phyloP scores from a whole-genome alignment of 805 yeast genomes.

The Debaryomyces castellii region DNA sequence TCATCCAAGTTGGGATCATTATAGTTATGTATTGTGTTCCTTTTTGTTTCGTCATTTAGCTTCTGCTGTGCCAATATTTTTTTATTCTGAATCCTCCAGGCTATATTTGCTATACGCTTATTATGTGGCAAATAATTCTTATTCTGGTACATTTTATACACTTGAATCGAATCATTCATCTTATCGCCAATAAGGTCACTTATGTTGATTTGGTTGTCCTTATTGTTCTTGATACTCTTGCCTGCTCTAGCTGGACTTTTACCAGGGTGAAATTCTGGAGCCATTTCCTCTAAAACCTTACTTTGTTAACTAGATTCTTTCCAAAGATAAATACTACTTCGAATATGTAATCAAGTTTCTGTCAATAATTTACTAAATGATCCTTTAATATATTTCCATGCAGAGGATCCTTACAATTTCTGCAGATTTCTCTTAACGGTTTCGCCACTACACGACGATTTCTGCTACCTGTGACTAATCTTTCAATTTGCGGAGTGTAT shows the following conservation, averaged over 20 bases:
- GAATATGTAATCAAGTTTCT: neutral
- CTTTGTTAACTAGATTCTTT: neutral
- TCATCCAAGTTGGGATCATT: constrained; percentile 35
- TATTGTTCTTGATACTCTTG: neutral
- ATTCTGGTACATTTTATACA: constrained; percentile 42
- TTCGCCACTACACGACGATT: neutral
- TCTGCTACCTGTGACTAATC: neutral
- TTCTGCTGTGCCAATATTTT: constrained; percentile 19
- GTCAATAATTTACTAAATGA: neutral
- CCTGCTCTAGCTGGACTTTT: neutral
- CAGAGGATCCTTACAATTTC: neutral
- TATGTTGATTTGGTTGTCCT: constrained; percentile 1
- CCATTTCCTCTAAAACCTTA: neutral
- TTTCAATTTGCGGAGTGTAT: neutral
- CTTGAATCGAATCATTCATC: constrained; percentile 36
- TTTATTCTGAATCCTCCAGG: constrained; percentile 45
- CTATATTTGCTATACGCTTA: constrained; percentile 41
- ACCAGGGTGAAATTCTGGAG: neutral
- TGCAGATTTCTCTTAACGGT: neutral
- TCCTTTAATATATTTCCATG: neutral
- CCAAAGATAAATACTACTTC: neutral
- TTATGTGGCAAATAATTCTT: constrained; percentile 43
- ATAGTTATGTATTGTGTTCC: neutral
- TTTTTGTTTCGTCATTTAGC: neutral
- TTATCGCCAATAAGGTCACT: constrained; percentile 21